Conservation (phyloP, 331 rosid species). For the Arachis monticola region DNA sequence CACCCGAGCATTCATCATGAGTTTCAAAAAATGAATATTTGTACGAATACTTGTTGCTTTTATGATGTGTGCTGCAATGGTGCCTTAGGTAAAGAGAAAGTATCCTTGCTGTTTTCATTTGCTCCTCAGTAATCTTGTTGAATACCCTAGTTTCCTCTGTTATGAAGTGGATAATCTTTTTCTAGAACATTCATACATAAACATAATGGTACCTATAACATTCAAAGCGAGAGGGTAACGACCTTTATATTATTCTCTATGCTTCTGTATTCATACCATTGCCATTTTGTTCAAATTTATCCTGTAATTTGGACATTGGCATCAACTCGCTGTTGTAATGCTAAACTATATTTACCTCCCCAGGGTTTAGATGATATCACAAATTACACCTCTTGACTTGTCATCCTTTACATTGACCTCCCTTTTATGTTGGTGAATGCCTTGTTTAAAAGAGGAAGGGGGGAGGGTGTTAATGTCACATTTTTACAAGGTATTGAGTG, state of each 20-base stretch:
- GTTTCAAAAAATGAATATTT: no score
- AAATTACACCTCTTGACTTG: no score
- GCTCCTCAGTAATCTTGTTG: constrained; percentile 25
- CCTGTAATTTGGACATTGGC: neutral
- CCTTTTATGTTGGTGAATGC: no score
- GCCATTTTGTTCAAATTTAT: neutral
- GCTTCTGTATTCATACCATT: constrained; percentile 3
- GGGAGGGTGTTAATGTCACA: no score
- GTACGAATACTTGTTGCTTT: constrained; percentile 6
- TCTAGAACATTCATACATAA: constrained; percentile 16
- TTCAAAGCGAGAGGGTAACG: neutral
- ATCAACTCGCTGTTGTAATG: neutral
- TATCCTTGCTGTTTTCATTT: constrained; percentile 15
- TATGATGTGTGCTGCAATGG: constrained; percentile 32
- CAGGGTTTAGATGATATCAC: no score
- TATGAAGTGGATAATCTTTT: constrained; percentile 11
- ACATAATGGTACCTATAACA: constrained; percentile 10
- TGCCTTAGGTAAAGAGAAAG: constrained; percentile 36
- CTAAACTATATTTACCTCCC: no score
- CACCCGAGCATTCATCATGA: no score
- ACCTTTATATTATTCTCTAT: constrained; percentile 1
- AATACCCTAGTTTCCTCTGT: constrained; percentile 31
- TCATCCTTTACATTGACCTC: no score
- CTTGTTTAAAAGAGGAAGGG: no score
- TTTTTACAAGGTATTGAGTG: no score